Conservation (phyloP, 805 yeast genomes). For the Ogataea paradorogensis region DNA sequence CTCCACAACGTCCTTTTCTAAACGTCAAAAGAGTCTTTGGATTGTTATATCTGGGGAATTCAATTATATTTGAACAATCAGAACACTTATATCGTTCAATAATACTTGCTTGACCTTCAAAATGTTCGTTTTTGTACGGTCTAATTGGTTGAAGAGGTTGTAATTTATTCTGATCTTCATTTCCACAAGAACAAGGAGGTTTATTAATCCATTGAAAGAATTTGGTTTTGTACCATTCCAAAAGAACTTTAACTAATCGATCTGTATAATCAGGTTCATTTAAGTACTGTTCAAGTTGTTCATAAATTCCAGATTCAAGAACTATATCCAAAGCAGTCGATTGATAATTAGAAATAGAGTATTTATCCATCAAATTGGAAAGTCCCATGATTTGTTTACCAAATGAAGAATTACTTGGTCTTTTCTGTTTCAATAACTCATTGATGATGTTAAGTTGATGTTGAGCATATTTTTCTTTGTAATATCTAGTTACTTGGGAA, state of each 20-base stretch:
- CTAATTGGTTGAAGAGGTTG: conserved; percentile 35
- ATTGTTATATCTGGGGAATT: conserved; percentile 78
- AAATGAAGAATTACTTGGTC: conserved; percentile 10
- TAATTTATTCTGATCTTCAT: conserved; percentile 39
- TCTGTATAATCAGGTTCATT: conserved; percentile 45
- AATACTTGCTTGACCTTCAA: conserved; percentile 47
- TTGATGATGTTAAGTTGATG: conserved; percentile 8
- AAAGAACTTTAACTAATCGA: conserved; percentile 51
- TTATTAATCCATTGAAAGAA: conserved; percentile 83
- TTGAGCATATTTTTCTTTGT: conserved; percentile 11
- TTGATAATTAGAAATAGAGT: conserved; percentile 43
- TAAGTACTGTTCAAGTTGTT: conserved; percentile 30
- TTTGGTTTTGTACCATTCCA: conserved; percentile 70
- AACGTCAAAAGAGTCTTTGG: conserved; percentile 59
- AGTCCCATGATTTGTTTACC: conserved; percentile 12
- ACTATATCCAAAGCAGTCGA: conserved; percentile 61
- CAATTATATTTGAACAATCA: conserved; percentile 42
- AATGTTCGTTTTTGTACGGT: conserved; percentile 45
- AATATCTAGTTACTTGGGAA: conserved; percentile 2
- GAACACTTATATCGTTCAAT: conserved; percentile 67
- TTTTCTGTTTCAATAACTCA: background rate
- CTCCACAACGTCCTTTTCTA: conserved; percentile 86
- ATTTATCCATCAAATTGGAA: conserved; percentile 28
- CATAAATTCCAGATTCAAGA: conserved; percentile 63
- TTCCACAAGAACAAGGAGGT: conserved; percentile 61